phyloP scores from a whole-genome alignment of 345 rosid genomes.

The Salix dunnii region DNA sequence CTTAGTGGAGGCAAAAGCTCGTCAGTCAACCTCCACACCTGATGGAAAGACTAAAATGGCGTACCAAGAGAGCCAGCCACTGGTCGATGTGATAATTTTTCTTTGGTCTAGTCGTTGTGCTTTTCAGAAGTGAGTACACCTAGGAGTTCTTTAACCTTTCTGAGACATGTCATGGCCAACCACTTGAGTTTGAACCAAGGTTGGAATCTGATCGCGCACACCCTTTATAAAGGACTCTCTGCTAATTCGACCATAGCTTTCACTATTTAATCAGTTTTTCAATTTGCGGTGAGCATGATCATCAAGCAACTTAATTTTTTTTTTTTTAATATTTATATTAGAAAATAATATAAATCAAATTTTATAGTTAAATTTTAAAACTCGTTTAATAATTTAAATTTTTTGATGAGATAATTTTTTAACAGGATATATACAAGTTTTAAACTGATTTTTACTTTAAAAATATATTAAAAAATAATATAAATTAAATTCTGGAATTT shows the following conservation, averaged over 20 bases:
- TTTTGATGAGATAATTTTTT: too few relatives aligned
- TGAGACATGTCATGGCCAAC: neutral
- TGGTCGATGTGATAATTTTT: neutral
- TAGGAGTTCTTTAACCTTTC: neutral
- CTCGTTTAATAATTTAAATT: too few relatives aligned
- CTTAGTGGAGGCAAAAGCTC: neutral
- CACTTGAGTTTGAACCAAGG: slow-evolving; percentile 1
- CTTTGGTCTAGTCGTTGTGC: neutral
- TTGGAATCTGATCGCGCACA: neutral
- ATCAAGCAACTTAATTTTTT: neutral
- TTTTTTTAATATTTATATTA: too few relatives aligned
- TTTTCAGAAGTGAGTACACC: neutral
- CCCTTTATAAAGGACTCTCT: neutral
- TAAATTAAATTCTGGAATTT: too few relatives aligned
- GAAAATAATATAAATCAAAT: too few relatives aligned
- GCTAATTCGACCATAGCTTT: neutral
- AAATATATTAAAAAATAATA: too few relatives aligned
- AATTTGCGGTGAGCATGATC: neutral
- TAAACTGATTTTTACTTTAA: too few relatives aligned
- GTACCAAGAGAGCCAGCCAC: neutral
- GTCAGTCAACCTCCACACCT: neutral
- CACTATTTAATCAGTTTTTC: neutral
- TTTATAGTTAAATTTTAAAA: too few relatives aligned
- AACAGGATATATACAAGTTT: too few relatives aligned
- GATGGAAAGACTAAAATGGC: neutral